phyloP scores from a whole-genome alignment of 2,329 filamentous ascomycete genomes.

The Aureobasidium sp. region DNA sequence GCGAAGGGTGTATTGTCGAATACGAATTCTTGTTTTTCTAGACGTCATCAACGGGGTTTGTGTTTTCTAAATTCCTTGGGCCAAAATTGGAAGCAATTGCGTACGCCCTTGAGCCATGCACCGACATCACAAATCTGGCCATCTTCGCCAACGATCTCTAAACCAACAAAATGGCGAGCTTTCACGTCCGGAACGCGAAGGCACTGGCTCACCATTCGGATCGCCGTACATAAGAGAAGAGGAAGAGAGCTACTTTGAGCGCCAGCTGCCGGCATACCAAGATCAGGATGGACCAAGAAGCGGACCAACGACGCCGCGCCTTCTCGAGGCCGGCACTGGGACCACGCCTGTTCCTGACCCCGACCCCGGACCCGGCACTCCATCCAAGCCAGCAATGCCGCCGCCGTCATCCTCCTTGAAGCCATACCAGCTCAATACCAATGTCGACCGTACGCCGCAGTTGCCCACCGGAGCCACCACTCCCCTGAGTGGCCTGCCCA shows the following conservation, averaged over 20 bases:
- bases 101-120: constrained; percentile 11
- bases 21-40: background rate
- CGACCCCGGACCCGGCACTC: background rate
- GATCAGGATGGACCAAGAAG: constrained; percentile 4
- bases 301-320: constrained; percentile 11
- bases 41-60: constrained; percentile 1
- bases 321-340: constrained; percentile 18
- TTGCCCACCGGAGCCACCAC: constrained; percentile 9
- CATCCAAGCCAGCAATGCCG: constrained; percentile 10
- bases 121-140: constrained; percentile 21
- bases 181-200: constrained; percentile 12
- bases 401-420: constrained; percentile 6
- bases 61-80: background rate
- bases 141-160: constrained; percentile 30
- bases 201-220: constrained; percentile 10
- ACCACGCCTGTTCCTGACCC: constrained; percentile 2
- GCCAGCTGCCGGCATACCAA: constrained; percentile 8
- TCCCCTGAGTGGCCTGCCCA: constrained; percentile 11
- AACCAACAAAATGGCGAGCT: constrained; percentile 25
- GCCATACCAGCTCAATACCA: constrained; percentile 10
- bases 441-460: background rate
- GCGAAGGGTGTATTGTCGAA: background rate
- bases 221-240: constrained; percentile 22
- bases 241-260: constrained; percentile 22
- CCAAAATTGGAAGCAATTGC: background rate